These are phyloP conservation scores for Oryza coarctata DNA, from an alignment of 176 grass and related monocot species.

Conservation along the genomic window DNA sequence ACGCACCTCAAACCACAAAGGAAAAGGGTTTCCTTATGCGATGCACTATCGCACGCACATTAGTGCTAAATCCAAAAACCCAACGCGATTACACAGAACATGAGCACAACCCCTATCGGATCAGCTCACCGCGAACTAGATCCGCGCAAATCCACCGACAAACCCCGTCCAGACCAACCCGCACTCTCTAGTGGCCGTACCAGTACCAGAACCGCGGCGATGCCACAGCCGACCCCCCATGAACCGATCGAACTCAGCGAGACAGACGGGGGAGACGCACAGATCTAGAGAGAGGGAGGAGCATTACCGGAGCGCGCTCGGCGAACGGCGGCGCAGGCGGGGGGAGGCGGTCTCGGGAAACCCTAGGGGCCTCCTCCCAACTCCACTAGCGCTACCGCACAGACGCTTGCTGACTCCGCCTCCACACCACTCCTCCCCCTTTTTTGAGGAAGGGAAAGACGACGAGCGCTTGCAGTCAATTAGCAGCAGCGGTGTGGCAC, in stretches of 20 bases:
- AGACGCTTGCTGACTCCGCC: conserved; percentile 6
- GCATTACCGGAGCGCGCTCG: conserved; percentile 19
- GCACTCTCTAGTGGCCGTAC: neutral
- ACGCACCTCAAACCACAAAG: neutral
- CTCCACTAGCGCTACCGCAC: neutral
- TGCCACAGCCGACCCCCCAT: neutral
- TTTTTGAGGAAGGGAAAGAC: conserved; percentile 44
- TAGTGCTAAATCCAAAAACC: neutral
- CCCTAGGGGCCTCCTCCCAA: conserved; percentile 5
- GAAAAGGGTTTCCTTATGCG: neutral
- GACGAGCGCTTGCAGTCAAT: conserved; percentile 51
- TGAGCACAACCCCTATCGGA: neutral
- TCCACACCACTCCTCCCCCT: conserved; percentile 22
- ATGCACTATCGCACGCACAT: neutral
- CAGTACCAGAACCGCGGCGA: neutral
- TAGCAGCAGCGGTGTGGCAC: conserved; percentile 34
- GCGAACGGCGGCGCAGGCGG: neutral
- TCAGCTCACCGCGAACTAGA: conserved; percentile 22
- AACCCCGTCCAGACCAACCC: neutral
- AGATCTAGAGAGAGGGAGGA: conserved; percentile 30
- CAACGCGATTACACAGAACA: neutral
- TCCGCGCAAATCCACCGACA: conserved; percentile 8
- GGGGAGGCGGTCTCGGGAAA: conserved; percentile 14
- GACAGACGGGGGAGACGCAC: neutral
- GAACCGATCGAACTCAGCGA: neutral